Evolutionary conservation across 371 early-diverging fungal genomes (phyloP), one percentile per base, ranked within the genome.

Genomic region (Circinella umbellata): DNA sequence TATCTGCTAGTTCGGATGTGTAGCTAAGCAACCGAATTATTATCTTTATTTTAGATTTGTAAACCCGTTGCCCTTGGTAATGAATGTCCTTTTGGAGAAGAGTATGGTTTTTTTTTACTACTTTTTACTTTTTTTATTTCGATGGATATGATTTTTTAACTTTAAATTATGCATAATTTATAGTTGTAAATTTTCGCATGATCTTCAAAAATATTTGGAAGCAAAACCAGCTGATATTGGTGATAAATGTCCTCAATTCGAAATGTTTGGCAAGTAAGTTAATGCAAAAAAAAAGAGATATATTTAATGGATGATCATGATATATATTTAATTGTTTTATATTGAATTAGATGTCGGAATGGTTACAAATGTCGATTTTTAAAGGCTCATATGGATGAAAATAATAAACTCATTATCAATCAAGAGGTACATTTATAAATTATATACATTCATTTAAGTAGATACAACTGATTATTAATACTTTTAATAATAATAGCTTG

Each of bases 291-390:
- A 27, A 27, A 27, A 27, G 27, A 27, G 27, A 27, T 27, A 27
- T 27, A 27, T 2, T 27, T 27, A 27, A 27, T 27, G 27, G 2
- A 27, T 27, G 27, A 2, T 27, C 27, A 2, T 27, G 27, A n/a
- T 27, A 27, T 27, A 2, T 27, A 27, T 27, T 27, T 27, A 27
- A 27, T 27, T 2, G 27, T 27, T 27, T 27, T 27, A 27, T 27
- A 27, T 27, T 27, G 27, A 27, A 27, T 6, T 70, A 86, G 86
- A 46, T 91, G 90, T 68, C 80, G 76, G 6, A 82, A 82, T 70
- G 94, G 96, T 5, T 78, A 93, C 62, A 90, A 89, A 62, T 97
- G 98, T 80, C 84, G 97, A 15, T 96, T 73, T 71, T 80, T 93
- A 34, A 75, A 74, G 3, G 90, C 89, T 4, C 97, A 98, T 77